These are phyloP conservation scores for Lactifluus piperatus DNA, from an alignment of 768 basidiomycete genomes.

Conservation along the genomic window DNA sequence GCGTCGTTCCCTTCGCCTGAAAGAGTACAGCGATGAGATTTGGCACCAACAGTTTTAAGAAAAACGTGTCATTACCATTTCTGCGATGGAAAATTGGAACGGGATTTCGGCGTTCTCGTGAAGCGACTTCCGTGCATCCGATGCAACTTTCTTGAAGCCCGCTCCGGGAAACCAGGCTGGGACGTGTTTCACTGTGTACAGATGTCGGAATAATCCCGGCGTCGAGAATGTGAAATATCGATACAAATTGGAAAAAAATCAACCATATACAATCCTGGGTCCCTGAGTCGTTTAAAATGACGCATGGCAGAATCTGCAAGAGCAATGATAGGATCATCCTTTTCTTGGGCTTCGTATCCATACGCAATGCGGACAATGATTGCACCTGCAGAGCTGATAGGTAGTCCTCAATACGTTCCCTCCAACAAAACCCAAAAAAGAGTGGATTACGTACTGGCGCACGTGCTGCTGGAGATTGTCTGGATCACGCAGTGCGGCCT, in stretches of 20 bases:
- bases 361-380: constrained; percentile 22
- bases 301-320: constrained; percentile 12
- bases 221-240: not conserved
- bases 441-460: not conserved
- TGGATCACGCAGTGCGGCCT: not conserved
- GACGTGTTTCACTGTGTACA: constrained; percentile 15
- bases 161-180: constrained; percentile 26
- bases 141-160: constrained; percentile 20
- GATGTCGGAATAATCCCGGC: not conserved
- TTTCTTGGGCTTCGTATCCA: constrained; percentile 15
- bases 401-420: not conserved
- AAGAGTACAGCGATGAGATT: not conserved
- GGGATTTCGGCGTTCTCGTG: not conserved
- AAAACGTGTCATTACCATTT: constrained; percentile 1
- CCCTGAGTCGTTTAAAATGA: constrained; percentile 5
- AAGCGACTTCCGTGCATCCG: not conserved
- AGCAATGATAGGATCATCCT: constrained; percentile 1
- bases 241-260: constrained; percentile 25
- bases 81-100: not conserved
- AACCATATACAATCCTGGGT: constrained; percentile 27
- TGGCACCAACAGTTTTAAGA: not conserved
- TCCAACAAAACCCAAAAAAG: too few species aligned
- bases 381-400: constrained; percentile 11
- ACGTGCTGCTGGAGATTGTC: not conserved
- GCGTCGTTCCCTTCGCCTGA: constrained; percentile 18